A percentile compares a stretch with the other conserved stretches of the same genome.
Evolutionary conservation across 192 early-diverging fungal genomes (phyloP).

Genomic region (Allomyces macrogynus): DNA sequence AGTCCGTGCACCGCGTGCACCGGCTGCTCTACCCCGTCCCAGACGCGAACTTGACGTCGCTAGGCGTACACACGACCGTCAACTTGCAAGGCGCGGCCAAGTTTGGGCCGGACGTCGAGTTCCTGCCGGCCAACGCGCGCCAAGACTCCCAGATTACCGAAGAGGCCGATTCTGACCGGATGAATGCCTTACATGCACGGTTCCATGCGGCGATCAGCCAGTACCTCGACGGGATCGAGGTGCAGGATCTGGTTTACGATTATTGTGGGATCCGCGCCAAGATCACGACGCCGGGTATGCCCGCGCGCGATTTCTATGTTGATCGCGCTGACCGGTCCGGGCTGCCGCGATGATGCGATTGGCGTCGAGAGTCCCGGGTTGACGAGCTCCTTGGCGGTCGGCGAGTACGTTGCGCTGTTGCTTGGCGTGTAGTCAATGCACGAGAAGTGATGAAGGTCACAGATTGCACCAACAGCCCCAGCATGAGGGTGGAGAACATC

Average conservation of each 20-base stretch:
- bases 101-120: slow-evolving; percentile 62
- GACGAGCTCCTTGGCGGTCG: slow-evolving; percentile 63
- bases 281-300: slow-evolving; percentile 43
- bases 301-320: slow-evolving; percentile 59
- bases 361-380: slow-evolving; percentile 79
- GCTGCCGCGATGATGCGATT: slow-evolving; percentile 38
- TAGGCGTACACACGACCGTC: slow-evolving; percentile 61
- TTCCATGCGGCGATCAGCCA: slow-evolving; percentile 31
- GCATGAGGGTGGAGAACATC: too few species aligned
- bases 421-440: too few species aligned
- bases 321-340: slow-evolving; percentile 25
- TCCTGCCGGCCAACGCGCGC: slow-evolving; percentile 17
- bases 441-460: too few species aligned
- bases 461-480: too few species aligned
- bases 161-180: slow-evolving; percentile 14
- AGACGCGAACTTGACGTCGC: slow-evolving; percentile 38
- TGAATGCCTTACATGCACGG: slow-evolving; percentile 1
- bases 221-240: slow-evolving; percentile 38
- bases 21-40: slow-evolving; percentile 67
- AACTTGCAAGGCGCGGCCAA: slow-evolving; percentile 52
- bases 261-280: slow-evolving; percentile 76
- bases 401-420: slow-evolving; percentile 12
- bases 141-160: slow-evolving; percentile 32
- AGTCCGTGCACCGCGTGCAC: slow-evolving; percentile 10
- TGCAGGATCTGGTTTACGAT: slow-evolving; percentile 35